phyloP scores from a whole-genome alignment of 257 asterid species.

The Solanum arcanum region DNA sequence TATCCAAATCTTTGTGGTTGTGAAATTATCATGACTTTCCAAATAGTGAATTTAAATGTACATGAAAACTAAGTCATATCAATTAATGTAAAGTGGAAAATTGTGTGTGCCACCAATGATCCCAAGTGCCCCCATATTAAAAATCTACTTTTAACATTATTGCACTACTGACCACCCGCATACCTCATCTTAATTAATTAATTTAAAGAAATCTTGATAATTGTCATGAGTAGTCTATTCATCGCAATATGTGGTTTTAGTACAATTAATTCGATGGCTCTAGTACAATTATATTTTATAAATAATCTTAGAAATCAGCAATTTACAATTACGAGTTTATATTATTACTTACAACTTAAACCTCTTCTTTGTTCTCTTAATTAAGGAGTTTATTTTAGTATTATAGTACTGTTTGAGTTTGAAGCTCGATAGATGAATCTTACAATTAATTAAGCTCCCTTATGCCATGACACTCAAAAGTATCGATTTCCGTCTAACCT shows the following conservation, averaged over 20 bases:
- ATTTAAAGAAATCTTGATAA: not conserved
- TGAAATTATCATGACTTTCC: not conserved
- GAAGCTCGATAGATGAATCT: not conserved
- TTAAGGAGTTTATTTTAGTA: not conserved
- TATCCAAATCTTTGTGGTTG: not conserved
- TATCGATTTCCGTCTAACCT: accelerated
- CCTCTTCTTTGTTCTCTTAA: not conserved
- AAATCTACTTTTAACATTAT: not conserved
- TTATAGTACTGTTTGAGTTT: not conserved
- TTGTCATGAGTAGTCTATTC: not conserved
- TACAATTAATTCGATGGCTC: not conserved
- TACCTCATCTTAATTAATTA: no score
- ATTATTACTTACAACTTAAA: not conserved
- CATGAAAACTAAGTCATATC: not conserved
- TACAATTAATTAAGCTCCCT: not conserved
- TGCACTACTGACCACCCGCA: not conserved
- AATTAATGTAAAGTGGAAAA: not conserved
- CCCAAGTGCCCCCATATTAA: not conserved
- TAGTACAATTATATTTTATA: not conserved
- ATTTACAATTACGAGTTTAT: not conserved
- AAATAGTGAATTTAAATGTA: not conserved
- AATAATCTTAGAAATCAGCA: not conserved
- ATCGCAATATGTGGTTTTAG: not conserved
- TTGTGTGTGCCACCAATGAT: not conserved
- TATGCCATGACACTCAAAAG: not conserved